phyloP scores from a whole-genome alignment of 306 rosid species.

The Dalbergia oliveri region DNA sequence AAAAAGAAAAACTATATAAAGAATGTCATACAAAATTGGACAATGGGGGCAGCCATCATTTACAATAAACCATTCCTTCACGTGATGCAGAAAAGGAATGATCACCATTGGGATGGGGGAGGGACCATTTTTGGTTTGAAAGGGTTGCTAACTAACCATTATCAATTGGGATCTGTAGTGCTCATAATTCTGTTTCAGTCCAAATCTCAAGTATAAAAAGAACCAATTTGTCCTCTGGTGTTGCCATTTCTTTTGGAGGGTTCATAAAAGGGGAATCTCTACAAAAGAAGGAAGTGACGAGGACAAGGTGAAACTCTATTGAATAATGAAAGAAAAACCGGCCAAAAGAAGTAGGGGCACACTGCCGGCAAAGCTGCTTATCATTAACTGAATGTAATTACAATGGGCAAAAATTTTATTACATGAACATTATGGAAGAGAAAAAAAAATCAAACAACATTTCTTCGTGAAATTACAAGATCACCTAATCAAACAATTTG shows the following conservation, averaged over 20 bases:
- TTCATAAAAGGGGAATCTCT: slow-evolving; percentile 1
- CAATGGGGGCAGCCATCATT: neutral
- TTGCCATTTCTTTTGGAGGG: neutral
- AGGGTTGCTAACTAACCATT: neutral
- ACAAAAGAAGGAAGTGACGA: neutral
- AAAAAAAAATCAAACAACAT: slow-evolving; percentile 53
- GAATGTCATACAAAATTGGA: neutral
- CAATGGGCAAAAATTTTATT: slow-evolving; percentile 52
- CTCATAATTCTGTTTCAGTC: neutral
- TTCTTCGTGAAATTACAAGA: slow-evolving; percentile 47
- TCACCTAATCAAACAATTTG: slow-evolving; percentile 55
- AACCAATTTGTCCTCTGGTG: neutral
- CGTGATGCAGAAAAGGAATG: neutral
- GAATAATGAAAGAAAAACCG: slow-evolving; percentile 19
- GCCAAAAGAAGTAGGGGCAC: slow-evolving; percentile 39
- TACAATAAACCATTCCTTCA: neutral
- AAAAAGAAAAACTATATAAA: neutral
- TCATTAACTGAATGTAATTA: slow-evolving; percentile 58
- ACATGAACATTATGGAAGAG: slow-evolving; percentile 59
- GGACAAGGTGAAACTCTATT: slow-evolving; percentile 3
- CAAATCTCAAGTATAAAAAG: neutral
- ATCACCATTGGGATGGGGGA: neutral
- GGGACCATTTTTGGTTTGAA: neutral
- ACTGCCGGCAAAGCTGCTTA: slow-evolving; percentile 57
- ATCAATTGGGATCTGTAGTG: neutral